Evolutionary conservation across 805 yeast genomes (phyloP), one percentile per base, ranked within the genome.

Genomic region (Torulaspora microellipsoides): DNA sequence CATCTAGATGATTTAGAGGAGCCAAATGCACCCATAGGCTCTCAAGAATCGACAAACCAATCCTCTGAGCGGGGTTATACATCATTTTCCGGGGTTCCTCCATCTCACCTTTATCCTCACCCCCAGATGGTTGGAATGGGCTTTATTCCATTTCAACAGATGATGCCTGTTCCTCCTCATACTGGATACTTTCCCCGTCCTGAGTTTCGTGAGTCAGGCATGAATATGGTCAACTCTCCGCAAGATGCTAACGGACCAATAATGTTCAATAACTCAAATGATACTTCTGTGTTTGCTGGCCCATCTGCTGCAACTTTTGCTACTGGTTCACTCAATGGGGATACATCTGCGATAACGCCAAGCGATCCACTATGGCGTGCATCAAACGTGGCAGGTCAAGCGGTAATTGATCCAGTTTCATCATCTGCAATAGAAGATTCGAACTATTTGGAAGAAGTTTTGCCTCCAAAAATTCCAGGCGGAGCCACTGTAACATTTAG

Each of bases 151-250:
- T 62, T 57, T 34, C 54, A 61, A 7, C 65, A 59, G 42, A 58
- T 62, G 65, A 57, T 62, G 56, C 64, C 52, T 30, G 48, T 62
- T 37, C 60, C 56, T 14, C 66, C 58, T 28, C 58, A 56, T 34
- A 55, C 48, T 1, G 56, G 56, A 2, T 59, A 54, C 31, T 58
- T 49, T 42, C 60, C 59, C 15, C 48, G 54, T n/a, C 55, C 58
- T 8, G 56, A 52, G 8, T 48, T 52, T 27, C 45, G 36, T n/a
- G 58, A 54, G 11, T 31, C 48, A 13, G 37, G 42, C 10, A 30
- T 41, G 23, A 42, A 25, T 15, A 35, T 39, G 44, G 30, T 30
- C 4, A 13, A 36, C n/a, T 20, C 25, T 7, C 25, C 25, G 8
- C 25, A 7, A 20, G 37, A 40, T 27, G 27, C 34, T 14, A 25